A percentile compares a stretch with the other conserved stretches of the same genome.
These are phyloP conservation scores for Pichia sp. DNA, from an alignment of 1,139 yeast species.

Conservation along the genomic window DNA sequence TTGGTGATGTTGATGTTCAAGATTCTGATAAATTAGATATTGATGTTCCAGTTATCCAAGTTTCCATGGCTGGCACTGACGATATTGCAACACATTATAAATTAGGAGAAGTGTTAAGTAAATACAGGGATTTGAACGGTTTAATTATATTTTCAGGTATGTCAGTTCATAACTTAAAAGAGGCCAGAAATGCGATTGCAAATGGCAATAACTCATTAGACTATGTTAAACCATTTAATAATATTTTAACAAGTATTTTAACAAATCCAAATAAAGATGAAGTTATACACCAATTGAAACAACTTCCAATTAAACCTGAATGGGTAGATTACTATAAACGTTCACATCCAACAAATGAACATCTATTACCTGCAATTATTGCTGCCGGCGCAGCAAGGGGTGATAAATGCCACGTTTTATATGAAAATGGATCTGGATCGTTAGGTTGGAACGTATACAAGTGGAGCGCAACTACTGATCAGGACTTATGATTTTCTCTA, in stretches of 20 bases:
- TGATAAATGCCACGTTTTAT: slow-evolving; percentile 40
- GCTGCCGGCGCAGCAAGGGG: slow-evolving; percentile 53
- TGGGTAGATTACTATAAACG: slow-evolving; percentile 34
- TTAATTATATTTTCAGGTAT: slow-evolving; percentile 62
- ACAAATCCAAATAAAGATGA: slow-evolving; percentile 15
- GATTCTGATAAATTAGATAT: slow-evolving; percentile 33
- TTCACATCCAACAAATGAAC: slow-evolving; percentile 75
- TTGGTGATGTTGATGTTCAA: slow-evolving; percentile 36
- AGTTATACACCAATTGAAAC: slow-evolving; percentile 31
- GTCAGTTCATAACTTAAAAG: slow-evolving; percentile 70
- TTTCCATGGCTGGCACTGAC: slow-evolving; percentile 47
- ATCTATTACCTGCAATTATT: slow-evolving; percentile 61
- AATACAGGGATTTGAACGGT: slow-evolving; percentile 48
- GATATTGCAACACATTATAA: slow-evolving; percentile 44
- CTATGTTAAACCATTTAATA: slow-evolving; percentile 47
- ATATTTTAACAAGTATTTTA: slow-evolving; percentile 36
- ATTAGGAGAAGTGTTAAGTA: slow-evolving; percentile 49
- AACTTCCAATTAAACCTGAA: slow-evolving; percentile 30
- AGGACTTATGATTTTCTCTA: slow-evolving; percentile 1
- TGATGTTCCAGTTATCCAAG: slow-evolving; percentile 58
- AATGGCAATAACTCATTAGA: slow-evolving; percentile 33
- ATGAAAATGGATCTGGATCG: slow-evolving; percentile 38
- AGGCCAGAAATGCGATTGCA: slow-evolving; percentile 32
- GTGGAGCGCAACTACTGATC: slow-evolving; percentile 24
- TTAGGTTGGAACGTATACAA: slow-evolving; percentile 67